Base-by-base conservation (phyloP, 495 filamentous ascomycete genomes). In the Tetracladium marchalianum region DNA sequence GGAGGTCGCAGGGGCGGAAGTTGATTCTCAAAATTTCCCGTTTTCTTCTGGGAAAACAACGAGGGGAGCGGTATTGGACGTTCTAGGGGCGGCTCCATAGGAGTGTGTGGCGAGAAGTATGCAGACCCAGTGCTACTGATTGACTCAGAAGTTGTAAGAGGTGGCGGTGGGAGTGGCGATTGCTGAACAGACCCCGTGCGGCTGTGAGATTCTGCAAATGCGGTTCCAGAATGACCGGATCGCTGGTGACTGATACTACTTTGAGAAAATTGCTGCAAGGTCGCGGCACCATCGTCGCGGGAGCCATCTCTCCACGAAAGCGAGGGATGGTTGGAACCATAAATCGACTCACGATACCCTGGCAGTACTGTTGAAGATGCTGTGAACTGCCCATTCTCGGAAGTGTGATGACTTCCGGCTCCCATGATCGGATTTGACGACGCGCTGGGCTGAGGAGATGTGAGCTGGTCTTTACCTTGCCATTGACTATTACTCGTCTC, bases 261-360 rank as follows among this genome's bases (percentile, higher is more conserved):
- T 31, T 50, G 47, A 36, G 46, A 43, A 9, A 50, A 35, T 19
- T 57, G 44, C 31, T 49, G 54, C 13, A 44, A 18, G 8, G 43
- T 27, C 11, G 13, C 37, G 7, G 12, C 17, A 13, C 13, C 13
- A 4, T 54, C 53, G 15, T 56, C 53, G 17, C 44, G 47, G 7
- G 47, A 39, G 5, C 24, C 39, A n/a, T 60, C 57, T 35, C 50
- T 45, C 56, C 56, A 54, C 0, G 53, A 33, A 37, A 52, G 41
- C 19, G 36, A 5, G 13, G 49, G 56, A 13, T 44, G 37, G 11
- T 24, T 16, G 11, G 35, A 22, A 24, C 16, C 39, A 35, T 41
- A 56, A 2, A 56, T 51, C 4, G 56, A 46, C n/a, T 56, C 56
- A 5, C 56, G 49, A 42, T 56, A 53, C 5, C 56, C 53, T 32